Percentiles rank a stretch among this genome's conserved stretches.
Evolutionary conservation across 441 rosid genomes (phyloP).

Genomic region (Croton setiger): DNA sequence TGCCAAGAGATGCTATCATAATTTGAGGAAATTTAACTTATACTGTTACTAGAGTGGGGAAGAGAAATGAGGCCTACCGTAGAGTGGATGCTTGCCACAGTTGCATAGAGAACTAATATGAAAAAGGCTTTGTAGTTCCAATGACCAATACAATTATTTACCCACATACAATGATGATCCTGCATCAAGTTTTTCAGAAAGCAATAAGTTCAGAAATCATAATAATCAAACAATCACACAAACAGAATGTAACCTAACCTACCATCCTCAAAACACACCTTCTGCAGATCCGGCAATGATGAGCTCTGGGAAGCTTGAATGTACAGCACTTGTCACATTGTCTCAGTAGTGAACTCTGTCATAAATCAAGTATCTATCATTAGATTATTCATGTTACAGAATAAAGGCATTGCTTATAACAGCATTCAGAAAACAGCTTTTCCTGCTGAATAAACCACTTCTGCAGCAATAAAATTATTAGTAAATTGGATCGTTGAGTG

Average conservation of each 20-base stretch:
- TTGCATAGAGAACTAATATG: slow-evolving; percentile 38
- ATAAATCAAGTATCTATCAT: slow-evolving; percentile 19
- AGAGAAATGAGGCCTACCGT: slow-evolving; percentile 27
- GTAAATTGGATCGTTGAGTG: background rate
- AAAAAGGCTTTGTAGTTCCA: slow-evolving; percentile 48
- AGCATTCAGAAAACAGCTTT: background rate
- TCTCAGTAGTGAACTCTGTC: slow-evolving; percentile 42
- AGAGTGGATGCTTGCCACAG: slow-evolving; percentile 46
- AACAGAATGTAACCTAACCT: slow-evolving; percentile 22
- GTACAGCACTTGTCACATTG: slow-evolving; percentile 63
- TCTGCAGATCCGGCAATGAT: slow-evolving; percentile 83
- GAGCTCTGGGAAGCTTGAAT: slow-evolving; percentile 76
- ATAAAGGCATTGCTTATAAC: background rate
- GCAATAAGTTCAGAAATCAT: background rate
- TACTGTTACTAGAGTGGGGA: background rate
- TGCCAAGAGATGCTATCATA: slow-evolving; percentile 12
- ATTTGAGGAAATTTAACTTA: slow-evolving; percentile 3
- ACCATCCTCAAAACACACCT: slow-evolving; percentile 89
- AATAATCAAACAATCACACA: background rate
- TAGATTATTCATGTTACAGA: background rate
- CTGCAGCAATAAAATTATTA: background rate
- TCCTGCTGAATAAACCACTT: background rate
- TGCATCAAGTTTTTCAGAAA: slow-evolving; percentile 25
- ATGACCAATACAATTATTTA: slow-evolving; percentile 43
- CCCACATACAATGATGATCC: slow-evolving; percentile 62